phyloP scores from a whole-genome alignment of 805 yeast species.

The Monosporozyma solicola region DNA sequence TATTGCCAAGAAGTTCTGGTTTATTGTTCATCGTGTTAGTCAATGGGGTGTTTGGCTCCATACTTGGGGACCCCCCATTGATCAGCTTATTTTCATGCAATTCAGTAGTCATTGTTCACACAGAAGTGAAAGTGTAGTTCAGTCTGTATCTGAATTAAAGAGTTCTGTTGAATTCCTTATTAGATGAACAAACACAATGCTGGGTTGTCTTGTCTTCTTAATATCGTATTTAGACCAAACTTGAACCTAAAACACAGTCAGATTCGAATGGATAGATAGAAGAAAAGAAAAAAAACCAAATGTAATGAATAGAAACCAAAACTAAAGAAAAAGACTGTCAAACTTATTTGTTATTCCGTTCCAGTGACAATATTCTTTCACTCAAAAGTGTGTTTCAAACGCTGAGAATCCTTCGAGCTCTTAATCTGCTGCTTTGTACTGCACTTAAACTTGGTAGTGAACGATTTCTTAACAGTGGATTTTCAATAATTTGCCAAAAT shows the following conservation, averaged over 20 bases:
- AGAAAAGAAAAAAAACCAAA: not conserved
- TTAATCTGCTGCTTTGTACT: not conserved
- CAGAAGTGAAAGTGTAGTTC: not conserved
- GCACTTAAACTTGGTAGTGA: not conserved
- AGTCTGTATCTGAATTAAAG: not conserved
- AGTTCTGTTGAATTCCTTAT: not conserved
- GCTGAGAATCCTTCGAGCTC: not conserved
- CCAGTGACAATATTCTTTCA: not conserved
- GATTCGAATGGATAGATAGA: not conserved
- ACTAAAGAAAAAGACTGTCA: not conserved
- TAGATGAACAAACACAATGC: not conserved
- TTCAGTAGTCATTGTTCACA: slow-evolving; percentile 13
- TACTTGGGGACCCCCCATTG: slow-evolving; percentile 3
- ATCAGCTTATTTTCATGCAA: slow-evolving; percentile 10
- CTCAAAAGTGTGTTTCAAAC: not conserved
- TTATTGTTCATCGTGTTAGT: not conserved
- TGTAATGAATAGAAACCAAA: not conserved
- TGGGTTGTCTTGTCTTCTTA: not conserved
- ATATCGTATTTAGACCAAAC: not conserved
- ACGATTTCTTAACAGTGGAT: not conserved
- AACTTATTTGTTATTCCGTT: not conserved
- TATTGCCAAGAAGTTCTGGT: not conserved
- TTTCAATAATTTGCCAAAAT: not conserved
- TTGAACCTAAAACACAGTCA: not conserved
- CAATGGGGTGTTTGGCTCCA: not conserved